Evolutionary conservation across 2,329 filamentous ascomycete genomes (phyloP).

Genomic region (Talaromyces funiculosus): DNA sequence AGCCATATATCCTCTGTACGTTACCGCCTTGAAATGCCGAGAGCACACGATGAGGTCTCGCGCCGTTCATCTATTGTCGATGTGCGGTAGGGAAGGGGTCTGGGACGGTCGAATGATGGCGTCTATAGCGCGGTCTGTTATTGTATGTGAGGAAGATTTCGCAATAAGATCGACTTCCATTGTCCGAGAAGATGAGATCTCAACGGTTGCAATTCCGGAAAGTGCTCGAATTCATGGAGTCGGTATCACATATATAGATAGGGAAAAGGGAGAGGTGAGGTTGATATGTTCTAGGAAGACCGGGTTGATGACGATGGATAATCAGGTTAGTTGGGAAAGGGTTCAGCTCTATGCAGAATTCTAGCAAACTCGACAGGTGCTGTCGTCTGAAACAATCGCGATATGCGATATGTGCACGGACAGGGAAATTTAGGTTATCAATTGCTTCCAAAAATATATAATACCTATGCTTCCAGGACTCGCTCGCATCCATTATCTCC

Average conservation of each 20-base stretch:
- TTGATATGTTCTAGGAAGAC: neutral
- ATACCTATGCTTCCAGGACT: too few relatives aligned
- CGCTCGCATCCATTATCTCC: neutral
- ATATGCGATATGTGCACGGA: too few relatives aligned
- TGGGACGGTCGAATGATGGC: slow-evolving; percentile 9
- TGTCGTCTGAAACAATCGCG: too few relatives aligned
- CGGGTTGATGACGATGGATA: neutral
- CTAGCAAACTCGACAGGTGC: too few relatives aligned
- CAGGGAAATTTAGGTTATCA: too few relatives aligned
- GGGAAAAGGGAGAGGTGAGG: neutral
- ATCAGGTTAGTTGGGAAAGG: neutral
- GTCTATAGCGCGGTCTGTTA: neutral
- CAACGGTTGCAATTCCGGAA: neutral
- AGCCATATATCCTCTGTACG: slow-evolving; percentile 1
- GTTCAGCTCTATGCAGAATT: neutral
- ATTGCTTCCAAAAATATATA: too few relatives aligned
- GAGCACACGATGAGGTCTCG: neutral
- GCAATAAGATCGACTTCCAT: neutral
- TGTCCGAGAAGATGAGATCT: neutral
- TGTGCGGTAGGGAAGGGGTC: neutral
- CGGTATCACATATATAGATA: neutral
- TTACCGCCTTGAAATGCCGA: slow-evolving; percentile 1
- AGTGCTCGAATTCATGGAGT: slow-evolving; percentile 1
- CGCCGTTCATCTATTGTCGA: neutral
- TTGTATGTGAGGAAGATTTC: neutral